Conservation (phyloP, 2,329 filamentous ascomycete genomes). For the Paecilomyces formosus region DNA sequence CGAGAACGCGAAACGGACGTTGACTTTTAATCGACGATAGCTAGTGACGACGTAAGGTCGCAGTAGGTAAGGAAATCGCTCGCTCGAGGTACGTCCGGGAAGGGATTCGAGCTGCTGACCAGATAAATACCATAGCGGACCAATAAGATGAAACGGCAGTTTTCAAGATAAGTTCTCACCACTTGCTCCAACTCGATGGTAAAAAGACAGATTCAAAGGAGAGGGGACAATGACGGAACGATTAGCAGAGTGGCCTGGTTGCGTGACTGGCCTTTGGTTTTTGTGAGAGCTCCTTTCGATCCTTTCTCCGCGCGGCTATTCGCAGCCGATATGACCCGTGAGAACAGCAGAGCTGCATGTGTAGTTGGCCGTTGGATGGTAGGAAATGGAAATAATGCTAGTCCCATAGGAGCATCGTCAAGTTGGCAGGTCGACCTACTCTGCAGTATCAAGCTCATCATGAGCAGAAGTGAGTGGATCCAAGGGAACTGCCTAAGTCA, state of each 20-base stretch:
- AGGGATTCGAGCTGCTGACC: conserved; percentile 19
- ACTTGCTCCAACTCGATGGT: conserved; percentile 4
- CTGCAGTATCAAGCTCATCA: conserved; percentile 93
- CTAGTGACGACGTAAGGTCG: conserved; percentile 15
- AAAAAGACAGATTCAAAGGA: conserved; percentile 2
- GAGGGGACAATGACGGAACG: not conserved
- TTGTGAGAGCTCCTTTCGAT: not conserved
- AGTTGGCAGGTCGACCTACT: conserved; percentile 43
- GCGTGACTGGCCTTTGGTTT: not conserved
- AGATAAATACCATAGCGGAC: conserved; percentile 19
- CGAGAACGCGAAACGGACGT: conserved; percentile 15
- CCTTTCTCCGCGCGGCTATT: not conserved
- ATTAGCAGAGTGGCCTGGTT: not conserved
- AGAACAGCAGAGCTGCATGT: not conserved
- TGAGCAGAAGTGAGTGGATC: conserved; percentile 78
- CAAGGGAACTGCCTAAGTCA: conserved; percentile 41
- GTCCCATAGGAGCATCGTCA: conserved; percentile 5
- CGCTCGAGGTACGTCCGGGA: conserved; percentile 19
- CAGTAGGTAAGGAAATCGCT: conserved; percentile 11
- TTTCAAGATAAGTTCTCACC: not conserved
- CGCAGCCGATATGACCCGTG: not conserved
- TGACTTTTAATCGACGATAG: conserved; percentile 14
- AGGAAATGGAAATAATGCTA: not conserved
- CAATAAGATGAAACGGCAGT: not conserved
- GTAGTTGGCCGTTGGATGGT: not conserved